Evolutionary conservation across 768 basidiomycete genomes (phyloP).

Genomic region (Russula olivacea): DNA sequence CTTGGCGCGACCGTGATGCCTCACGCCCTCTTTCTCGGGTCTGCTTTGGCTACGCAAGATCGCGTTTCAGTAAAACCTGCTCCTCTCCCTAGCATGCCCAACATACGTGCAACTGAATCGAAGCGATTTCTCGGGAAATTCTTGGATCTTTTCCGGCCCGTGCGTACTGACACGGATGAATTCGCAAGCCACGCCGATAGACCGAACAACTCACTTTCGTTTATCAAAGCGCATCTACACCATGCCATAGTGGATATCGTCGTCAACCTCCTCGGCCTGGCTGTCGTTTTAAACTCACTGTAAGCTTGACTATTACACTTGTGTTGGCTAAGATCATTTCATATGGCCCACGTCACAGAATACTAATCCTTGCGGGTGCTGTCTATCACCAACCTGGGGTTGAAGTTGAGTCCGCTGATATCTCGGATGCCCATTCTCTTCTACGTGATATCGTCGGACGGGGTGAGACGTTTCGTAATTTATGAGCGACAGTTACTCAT

Average conservation of each 20-base stretch:
- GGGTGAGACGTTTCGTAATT: constrained; percentile 38
- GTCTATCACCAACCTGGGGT: constrained; percentile 57
- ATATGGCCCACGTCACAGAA: constrained; percentile 39
- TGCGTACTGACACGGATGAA: constrained; percentile 5
- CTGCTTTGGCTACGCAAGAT: constrained; percentile 39
- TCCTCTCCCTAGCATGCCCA: background rate
- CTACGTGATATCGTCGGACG: constrained; percentile 62
- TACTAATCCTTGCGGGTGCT: constrained; percentile 74
- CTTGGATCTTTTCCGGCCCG: constrained; percentile 4
- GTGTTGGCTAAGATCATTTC: constrained; percentile 6
- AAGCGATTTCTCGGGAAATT: background rate
- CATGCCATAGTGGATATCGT: constrained; percentile 65
- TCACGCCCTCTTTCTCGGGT: constrained; percentile 43
- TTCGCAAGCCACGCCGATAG: constrained; percentile 35
- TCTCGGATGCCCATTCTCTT: constrained; percentile 80
- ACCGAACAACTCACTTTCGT: constrained; percentile 49
- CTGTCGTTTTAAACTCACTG: constrained; percentile 84
- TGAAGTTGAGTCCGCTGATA: constrained; percentile 48
- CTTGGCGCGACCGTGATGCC: constrained; percentile 44
- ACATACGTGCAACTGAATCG: background rate
- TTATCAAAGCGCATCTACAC: constrained; percentile 57
- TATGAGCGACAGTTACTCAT: background rate
- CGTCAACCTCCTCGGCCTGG: constrained; percentile 69
- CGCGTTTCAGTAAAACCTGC: constrained; percentile 27
- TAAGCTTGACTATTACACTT: constrained; percentile 34